These are phyloP conservation scores for Ilyonectria sp. DNA, from an alignment of 2,329 filamentous ascomycete genomes.

Conservation along the genomic window DNA sequence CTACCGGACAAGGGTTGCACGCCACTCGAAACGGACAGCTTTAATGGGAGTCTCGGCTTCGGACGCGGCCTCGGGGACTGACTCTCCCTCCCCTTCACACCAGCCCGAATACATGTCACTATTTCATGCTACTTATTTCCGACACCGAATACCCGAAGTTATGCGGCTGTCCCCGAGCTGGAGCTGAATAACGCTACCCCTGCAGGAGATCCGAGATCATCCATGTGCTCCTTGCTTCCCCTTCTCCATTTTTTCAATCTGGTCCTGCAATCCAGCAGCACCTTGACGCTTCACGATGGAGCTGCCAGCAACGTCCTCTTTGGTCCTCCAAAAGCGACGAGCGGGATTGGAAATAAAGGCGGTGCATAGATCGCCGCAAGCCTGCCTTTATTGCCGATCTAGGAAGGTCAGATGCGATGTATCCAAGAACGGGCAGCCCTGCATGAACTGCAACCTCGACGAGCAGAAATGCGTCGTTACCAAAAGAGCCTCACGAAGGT, in stretches of 20 bases:
- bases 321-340: background rate
- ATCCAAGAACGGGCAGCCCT: constrained; percentile 10
- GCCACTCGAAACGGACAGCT: no score
- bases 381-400: constrained; percentile 10
- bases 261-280: background rate
- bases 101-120: background rate
- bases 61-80: no score
- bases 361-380: constrained; percentile 6
- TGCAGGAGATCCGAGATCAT: background rate
- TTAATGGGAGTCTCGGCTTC: no score
- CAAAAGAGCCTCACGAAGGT: constrained; percentile 13
- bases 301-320: background rate
- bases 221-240: background rate
- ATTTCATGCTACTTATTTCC: background rate
- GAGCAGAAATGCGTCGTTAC: constrained; percentile 7
- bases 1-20: no score
- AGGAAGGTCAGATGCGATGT: constrained; percentile 16
- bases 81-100: no score
- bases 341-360: constrained; percentile 8
- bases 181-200: background rate
- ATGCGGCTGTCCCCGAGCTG: background rate
- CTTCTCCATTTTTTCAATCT: background rate
- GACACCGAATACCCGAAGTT: background rate
- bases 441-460: constrained; percentile 20
- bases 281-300: background rate